Conservation (phyloP, 352 stramenopile species). For the Chrysophaeum taylorii region DNA sequence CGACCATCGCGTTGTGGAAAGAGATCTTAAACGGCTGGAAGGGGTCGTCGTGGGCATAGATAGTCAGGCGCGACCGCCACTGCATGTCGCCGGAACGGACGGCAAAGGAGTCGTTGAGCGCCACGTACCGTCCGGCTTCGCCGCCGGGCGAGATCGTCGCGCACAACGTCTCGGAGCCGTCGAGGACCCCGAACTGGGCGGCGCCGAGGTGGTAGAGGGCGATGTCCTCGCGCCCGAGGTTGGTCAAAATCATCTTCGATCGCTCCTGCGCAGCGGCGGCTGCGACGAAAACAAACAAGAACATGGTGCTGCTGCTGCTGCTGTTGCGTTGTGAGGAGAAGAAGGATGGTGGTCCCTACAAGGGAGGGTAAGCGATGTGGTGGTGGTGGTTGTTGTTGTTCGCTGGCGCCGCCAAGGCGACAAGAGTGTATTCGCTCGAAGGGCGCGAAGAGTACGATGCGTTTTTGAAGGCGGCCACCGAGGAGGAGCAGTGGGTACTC, state of each 20-base stretch:
- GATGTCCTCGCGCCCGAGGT: not conserved
- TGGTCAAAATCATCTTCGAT: not conserved
- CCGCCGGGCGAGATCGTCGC: not conserved
- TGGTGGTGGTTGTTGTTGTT: no score
- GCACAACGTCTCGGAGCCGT: not conserved
- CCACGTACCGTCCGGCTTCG: not conserved
- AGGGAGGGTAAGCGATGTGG: no score
- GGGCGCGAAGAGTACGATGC: not conserved
- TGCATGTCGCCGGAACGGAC: slow-evolving; percentile 9
- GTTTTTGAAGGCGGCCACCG: not conserved
- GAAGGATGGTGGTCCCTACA: no score
- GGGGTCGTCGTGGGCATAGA: not conserved
- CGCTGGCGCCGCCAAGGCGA: no score
- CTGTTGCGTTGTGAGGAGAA: no score
- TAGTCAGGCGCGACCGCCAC: not conserved
- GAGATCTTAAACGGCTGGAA: not conserved
- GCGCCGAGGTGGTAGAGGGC: not conserved
- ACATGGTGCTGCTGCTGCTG: no score
- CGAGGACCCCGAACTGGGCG: not conserved
- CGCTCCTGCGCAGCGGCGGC: no score
- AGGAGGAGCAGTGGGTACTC: slow-evolving; percentile 30
- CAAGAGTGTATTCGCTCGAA: no score
- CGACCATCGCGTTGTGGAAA: slow-evolving; percentile 9
- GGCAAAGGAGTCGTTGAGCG: slow-evolving; percentile 11
- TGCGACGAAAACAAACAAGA: no score